These are phyloP conservation scores for Xylaria acuta DNA, from an alignment of 495 filamentous ascomycete species.

Conservation along the genomic window DNA sequence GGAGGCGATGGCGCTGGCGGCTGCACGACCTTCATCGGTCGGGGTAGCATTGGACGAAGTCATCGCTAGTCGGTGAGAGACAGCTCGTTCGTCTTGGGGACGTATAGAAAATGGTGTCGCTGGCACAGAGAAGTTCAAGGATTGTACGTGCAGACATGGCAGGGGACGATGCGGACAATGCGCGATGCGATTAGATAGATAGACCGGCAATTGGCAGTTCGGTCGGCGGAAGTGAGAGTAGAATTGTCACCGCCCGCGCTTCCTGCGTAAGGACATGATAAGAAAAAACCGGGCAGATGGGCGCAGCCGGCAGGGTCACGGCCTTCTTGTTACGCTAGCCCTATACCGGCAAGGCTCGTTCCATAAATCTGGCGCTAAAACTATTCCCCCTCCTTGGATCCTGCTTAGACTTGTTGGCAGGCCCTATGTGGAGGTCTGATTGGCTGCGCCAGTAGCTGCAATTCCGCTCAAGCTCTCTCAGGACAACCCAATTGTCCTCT, in stretches of 20 bases:
- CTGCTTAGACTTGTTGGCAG: conserved; percentile 2
- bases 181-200: conserved; percentile 31
- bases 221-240: conserved; percentile 30
- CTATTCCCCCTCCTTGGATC: conserved; percentile 19
- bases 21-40: conserved; percentile 32
- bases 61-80: conserved; percentile 43
- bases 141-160: conserved; percentile 25
- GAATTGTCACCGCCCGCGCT: conserved; percentile 39
- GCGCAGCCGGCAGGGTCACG: conserved; percentile 20
- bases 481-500: no score
- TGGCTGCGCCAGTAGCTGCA: conserved; percentile 22
- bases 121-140: conserved; percentile 5
- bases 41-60: conserved; percentile 45
- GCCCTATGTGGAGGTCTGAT: conserved; percentile 11
- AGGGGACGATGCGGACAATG: conserved; percentile 20
- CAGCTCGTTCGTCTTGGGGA: conserved; percentile 45
- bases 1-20: conserved; percentile 10
- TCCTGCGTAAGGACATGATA: conserved; percentile 20
- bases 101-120: conserved; percentile 22
- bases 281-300: conserved; percentile 40
- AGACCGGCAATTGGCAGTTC: conserved; percentile 28
- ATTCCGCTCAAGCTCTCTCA: neutral
- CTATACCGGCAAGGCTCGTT: neutral
- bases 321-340: neutral
- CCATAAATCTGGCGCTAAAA: neutral